Evolutionary conservation across 108 stramenopile genomes (phyloP), one percentile per base, ranked within the genome.

Genomic region (Nitzschia sp.): DNA sequence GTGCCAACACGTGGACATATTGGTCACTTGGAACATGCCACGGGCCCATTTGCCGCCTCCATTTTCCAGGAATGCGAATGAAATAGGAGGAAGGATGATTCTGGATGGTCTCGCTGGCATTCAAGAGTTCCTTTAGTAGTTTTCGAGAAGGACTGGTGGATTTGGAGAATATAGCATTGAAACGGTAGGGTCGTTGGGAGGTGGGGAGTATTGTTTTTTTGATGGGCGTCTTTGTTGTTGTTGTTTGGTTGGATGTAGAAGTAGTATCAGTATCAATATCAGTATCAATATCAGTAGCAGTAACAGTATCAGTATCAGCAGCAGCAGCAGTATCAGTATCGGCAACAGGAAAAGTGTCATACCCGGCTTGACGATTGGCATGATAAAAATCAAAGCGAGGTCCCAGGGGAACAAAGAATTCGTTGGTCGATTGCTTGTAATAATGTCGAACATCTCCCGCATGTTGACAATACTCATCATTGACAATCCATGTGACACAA

Each of bases 111-210:
- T 10, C 19, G 43, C 17, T 15, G 46, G 14, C 17, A 17, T 48
- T 48, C 46, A 17, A 48, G 46, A 56, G 7, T 34, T 25, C 46
- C 57, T 65, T 65, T 7, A 75, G 61, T 26, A 11, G 26, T 26
- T 39, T 52, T 22, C 73, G 67, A 12, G 40, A 57, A 12, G 10
- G 11, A 60, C 56, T 44, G 48, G 73, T 75, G 19, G 40, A 57
- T 53, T 53, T 51, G 34, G 73, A 46, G 43, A 75, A 75, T 0
- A 75, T 70, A 15, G 73, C 73, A 46, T 75, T 75, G 69, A 69
- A 75, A 15, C 9, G 6, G 52, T 39, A 53, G 22, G 62, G 61
- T 25, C 73, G 73, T 44, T 69, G 59, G 6, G 73, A 75, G 12
- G 68, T 25, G 41, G 21, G 22, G 17, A 51, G 14, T 8, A 68